Evolutionary conservation across 768 basidiomycete species (phyloP), one percentile per base, ranked within the genome.

Genomic region (Rubroboletus satanas): DNA sequence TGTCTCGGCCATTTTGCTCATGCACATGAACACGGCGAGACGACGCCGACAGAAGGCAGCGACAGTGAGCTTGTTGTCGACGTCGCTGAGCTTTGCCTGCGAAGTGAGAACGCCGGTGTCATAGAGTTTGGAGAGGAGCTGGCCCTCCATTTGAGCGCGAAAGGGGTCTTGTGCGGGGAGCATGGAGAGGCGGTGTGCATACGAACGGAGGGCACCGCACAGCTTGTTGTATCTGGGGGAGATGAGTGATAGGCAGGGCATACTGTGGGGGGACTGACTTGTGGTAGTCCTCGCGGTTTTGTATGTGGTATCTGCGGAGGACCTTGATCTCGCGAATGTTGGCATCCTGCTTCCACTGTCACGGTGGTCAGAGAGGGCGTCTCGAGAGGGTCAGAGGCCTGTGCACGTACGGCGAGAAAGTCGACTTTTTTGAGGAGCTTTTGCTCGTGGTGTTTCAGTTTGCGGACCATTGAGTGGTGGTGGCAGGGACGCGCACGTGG

Each of bases 371-470:
- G 51, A 10, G 15, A 43, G 46, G 36, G 29, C n/a, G 17, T 45
- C 44, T 45, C 54, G 29, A 28, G 28, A 42, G 37, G 39, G 47
- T 23, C 14, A 26, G 10, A 8, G 14, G 10, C n/a, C n/a, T n/a
- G 29, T 68, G 15, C 15, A 75, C 83, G 54, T 67, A 93, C 94
- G 67, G 89, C 91, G 56, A 98, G 80, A 71, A 99, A 97, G 74
- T 98, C 97, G 64, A 98, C 95, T 75, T 97, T 94, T 71, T 91
- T 94, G 70, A 95, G 82, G 33, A 97, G 81, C 66, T 88, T 95
- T 71, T 94, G 87, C 72, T 99, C 96, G 74, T 99, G 97, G 70
- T 91, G 83, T 77, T 96, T 98, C 71, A 98, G 82, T 74, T 96
- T 87, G 60, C 95, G 81, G 78, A 97, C 93, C 87, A 90, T 89